Base-by-base conservation (phyloP, 768 basidiomycete genomes). In the Hydnum rufescens region DNA sequence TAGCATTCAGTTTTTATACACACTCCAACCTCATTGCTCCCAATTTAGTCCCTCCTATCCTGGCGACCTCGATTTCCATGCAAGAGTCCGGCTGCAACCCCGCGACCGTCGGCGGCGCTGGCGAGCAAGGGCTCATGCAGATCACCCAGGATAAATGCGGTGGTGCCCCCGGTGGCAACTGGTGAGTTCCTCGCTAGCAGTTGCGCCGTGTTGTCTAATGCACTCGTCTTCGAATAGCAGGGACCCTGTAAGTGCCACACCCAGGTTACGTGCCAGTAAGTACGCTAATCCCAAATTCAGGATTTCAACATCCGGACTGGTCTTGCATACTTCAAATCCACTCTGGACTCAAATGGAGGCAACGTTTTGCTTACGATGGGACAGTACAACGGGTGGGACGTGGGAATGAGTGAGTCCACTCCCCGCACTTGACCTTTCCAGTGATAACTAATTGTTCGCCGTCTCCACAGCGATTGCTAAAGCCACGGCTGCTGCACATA, bases 11-110 rank as follows among this genome's bases (percentile, higher is more conserved):
- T 47, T 28, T 25, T 26, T 47, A 13, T 47, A 13, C 26, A 13
- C 26, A 13, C 13, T 25, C 26, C 44, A 13, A 8, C 13, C 26
- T 47, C 44, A 8, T 13, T 13, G 25, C 13, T 6, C 22, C 26
- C 26, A 13, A 50, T 18, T 18, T 43, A 71, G 72, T 89, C 29
- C 82, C 81, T 25, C 62, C 84, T 4, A 84, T 89, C 62, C 67
- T 92, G 57, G 64, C 92, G 32, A 88, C 87, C 2, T 73, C 86
- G 0, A 80, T 93, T 58, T 86, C 87, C 30, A 80, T 93, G 79
- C 87, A 92, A 63, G 90, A 93, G 63, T 77, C 75, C 30, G 68
- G 68, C 34, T 93, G 88, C 70, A 77, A 80, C 57, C 72, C 78
- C 2, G 54, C 65, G 16, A 74, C 73, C 4, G 69, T 76, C 43